Evolutionary conservation across 805 yeast species (phyloP).

Genomic region (Tetrapisispora pingtungensis): DNA sequence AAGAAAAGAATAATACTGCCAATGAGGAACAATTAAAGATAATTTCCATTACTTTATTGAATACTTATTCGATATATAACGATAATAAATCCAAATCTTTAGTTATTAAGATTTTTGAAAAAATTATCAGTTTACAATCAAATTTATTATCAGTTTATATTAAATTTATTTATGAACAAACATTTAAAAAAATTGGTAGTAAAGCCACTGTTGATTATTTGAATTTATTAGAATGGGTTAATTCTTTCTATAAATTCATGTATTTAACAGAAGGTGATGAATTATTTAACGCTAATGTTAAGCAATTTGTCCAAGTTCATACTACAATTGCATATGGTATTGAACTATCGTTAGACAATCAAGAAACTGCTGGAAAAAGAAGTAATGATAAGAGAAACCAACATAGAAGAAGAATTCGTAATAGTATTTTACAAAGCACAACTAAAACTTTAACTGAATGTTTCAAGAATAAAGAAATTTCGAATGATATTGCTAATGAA

Average conservation of each 20-base stretch:
- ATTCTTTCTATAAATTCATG: constrained; percentile 26
- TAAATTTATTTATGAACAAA: constrained; percentile 31
- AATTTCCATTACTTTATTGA: constrained; percentile 32
- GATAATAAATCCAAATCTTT: constrained; percentile 40
- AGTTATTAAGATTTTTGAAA: constrained; percentile 33
- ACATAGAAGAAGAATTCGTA: constrained; percentile 34
- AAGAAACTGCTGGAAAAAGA: constrained; percentile 14
- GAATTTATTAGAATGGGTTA: constrained; percentile 50
- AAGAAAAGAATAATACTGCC: constrained; percentile 3
- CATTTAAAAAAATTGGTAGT: constrained; percentile 27
- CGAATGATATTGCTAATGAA: constrained; percentile 1
- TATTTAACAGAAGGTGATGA: constrained; percentile 11
- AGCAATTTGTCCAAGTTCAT: constrained; percentile 36
- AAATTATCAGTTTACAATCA: constrained; percentile 28
- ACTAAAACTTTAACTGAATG: constrained; percentile 17
- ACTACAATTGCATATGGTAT: constrained; percentile 23
- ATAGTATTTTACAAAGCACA: constrained; percentile 27
- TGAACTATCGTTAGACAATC: constrained; percentile 20
- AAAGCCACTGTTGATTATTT: constrained; percentile 49
- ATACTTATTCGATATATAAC: constrained; percentile 41
- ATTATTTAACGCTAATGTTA: constrained; percentile 21
- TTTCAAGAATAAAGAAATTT: constrained; percentile 14
- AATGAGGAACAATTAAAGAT: constrained; percentile 19
- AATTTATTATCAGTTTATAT: constrained; percentile 30
- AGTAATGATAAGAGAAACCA: constrained; percentile 23